A percentile compares a stretch with the other conserved stretches of the same genome.
These are phyloP conservation scores for Penicillium subrubescens DNA, from an alignment of 495 filamentous ascomycete genomes.

Conservation along the genomic window DNA sequence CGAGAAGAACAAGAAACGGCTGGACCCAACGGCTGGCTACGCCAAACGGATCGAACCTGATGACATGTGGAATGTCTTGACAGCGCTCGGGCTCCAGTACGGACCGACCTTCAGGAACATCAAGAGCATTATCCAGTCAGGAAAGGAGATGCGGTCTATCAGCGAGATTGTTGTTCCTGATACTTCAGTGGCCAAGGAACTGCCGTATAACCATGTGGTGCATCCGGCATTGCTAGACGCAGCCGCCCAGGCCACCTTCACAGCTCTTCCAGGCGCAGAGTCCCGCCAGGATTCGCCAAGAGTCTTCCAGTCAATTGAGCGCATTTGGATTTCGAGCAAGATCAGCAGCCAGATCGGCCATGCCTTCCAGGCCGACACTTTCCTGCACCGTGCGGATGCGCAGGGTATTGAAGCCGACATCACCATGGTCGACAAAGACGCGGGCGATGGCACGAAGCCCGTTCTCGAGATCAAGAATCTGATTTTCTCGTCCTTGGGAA, in stretches of 20 bases:
- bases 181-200: background rate
- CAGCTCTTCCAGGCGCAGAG: conserved; percentile 1
- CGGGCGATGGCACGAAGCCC: background rate
- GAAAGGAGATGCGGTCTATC: background rate
- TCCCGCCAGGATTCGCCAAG: background rate
- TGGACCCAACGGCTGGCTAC: background rate
- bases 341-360: background rate
- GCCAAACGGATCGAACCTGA: background rate
- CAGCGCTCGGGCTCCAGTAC: background rate
- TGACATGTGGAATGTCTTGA: background rate
- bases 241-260: background rate
- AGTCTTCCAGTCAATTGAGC: conserved; percentile 1
- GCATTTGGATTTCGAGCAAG: conserved; percentile 3
- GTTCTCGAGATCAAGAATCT: background rate
- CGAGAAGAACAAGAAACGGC: background rate
- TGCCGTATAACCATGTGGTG: background rate
- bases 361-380: background rate
- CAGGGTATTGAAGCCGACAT: background rate
- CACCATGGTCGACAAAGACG: background rate
- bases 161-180: background rate
- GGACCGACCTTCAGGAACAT: conserved; percentile 2
- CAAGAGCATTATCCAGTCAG: conserved; percentile 4
- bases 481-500: background rate
- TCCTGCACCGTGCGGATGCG: background rate
- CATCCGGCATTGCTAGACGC: background rate